Base-by-base conservation (phyloP, 805 yeast genomes). In the Saccharomycopsis schoenii region DNA sequence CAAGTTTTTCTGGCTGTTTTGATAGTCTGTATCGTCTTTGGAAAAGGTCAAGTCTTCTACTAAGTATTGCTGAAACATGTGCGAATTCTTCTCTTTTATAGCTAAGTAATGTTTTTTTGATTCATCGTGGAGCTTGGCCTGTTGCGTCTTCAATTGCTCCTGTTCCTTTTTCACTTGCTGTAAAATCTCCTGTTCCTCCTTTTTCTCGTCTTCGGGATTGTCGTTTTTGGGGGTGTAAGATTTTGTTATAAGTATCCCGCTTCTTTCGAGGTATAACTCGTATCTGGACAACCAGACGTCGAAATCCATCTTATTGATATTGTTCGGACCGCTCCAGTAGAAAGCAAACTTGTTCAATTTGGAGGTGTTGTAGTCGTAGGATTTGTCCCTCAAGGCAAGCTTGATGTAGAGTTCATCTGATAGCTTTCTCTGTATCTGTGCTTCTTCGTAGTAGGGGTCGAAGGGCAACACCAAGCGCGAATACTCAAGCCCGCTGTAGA, bases 381-480 rank as follows among this genome's bases (percentile, higher is more conserved):
- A 47, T 21, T 47, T 47, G 25, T 47, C 52, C n/a, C 21, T 47
- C 52, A 47, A 47, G 19, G 25, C 52, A 19, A 47, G 12, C 21
- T 47, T 47, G 8, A 47, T 11, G 10, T 21, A 47, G 17, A 47
- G 29, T 24, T 47, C 52, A 47, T 47, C 52, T 2, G 52, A 47
- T 11, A 47, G 9, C n/a, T 47, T 19, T 47, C 52, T 47, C 21
- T 47, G 19, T 21, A 47, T 47, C 21, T 47, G 52, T 19, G 63
- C 63, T 6, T 56, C 63, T 52, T 60, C 65, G 25, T 36, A 56
- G n/a, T 40, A 60, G 4, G 65, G 62, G 42, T 62, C 65, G 51
- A 57, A 62, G 2, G 61, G 62, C 19, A 62, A 24, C 1, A 41
- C 24, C 21, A 62, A 42, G 17, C 65, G 37, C 6, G 55, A 29